phyloP scores from a whole-genome alignment of 192 early-diverging fungal genomes.

The Coemansia asiatica region DNA sequence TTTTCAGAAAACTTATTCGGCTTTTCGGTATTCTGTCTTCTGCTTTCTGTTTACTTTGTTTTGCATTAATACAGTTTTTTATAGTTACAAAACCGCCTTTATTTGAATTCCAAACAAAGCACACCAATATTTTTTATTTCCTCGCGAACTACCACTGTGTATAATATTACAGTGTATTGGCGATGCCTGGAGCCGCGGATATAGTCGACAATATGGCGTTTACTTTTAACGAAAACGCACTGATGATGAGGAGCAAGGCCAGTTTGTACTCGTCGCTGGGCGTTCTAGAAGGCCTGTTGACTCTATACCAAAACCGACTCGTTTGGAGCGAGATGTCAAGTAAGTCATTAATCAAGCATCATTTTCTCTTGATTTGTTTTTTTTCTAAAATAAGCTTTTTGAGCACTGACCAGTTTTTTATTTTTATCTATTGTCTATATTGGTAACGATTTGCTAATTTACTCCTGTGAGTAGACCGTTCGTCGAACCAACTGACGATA shows the following conservation, averaged over 20 bases:
- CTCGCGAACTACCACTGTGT: no score
- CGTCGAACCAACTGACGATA: conserved; percentile 46
- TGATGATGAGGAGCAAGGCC: conserved; percentile 43
- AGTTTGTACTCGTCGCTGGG: conserved; percentile 53
- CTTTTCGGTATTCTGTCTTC: no score
- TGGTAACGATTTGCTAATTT: no score
- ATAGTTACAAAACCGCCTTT: no score
- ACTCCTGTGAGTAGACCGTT: conserved; percentile 27
- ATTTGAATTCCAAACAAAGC: no score
- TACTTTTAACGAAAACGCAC: conserved; percentile 10
- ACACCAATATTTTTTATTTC: no score
- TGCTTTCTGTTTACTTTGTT: background rate
- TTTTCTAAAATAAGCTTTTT: background rate
- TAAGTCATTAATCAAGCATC: conserved; percentile 13
- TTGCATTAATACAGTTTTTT: no score
- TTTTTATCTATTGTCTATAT: no score
- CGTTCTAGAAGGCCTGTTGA: conserved; percentile 40
- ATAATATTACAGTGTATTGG: background rate
- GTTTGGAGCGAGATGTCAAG: conserved; percentile 49
- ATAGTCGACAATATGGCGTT: conserved; percentile 18
- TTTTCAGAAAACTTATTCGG: no score
- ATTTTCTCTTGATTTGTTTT: no score
- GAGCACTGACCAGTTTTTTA: background rate
- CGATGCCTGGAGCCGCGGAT: conserved; percentile 44
- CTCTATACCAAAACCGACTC: conserved; percentile 36